These are phyloP conservation scores for Entamoeba histolytica DNA, from an alignment of 208 protist species.

Conservation along the genomic window DNA sequence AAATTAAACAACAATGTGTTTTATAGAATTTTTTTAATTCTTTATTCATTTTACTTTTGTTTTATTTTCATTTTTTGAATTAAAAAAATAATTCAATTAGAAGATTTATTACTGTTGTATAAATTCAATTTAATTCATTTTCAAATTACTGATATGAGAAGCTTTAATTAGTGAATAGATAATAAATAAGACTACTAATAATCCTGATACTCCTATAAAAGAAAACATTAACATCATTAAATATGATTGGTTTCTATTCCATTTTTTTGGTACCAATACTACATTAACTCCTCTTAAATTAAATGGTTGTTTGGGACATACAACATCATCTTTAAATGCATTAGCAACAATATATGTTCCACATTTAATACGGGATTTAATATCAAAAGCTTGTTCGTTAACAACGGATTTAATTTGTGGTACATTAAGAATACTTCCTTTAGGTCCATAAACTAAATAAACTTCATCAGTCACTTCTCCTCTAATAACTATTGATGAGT, in stretches of 20 bases:
- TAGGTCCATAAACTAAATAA: too few relatives aligned
- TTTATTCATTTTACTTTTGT: too few relatives aligned
- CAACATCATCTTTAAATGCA: neutral
- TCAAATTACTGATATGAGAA: neutral
- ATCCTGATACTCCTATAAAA: neutral
- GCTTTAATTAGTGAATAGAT: neutral
- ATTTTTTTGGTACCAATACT: neutral
- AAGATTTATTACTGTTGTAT: too few relatives aligned
- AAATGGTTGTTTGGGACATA: neutral
- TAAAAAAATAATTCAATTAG: too few relatives aligned
- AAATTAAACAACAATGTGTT: too few relatives aligned
- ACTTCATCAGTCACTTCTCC: too few relatives aligned
- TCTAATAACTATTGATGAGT: neutral
- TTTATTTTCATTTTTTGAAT: too few relatives aligned
- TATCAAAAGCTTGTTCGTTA: neutral
- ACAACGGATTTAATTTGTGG: neutral
- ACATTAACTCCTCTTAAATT: neutral
- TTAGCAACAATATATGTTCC: neutral
- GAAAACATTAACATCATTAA: neutral
- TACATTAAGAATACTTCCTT: too few relatives aligned
- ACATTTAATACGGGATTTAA: neutral
- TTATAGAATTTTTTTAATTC: too few relatives aligned
- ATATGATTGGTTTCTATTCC: neutral
- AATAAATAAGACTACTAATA: neutral
- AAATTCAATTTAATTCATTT: neutral